phyloP scores from a whole-genome alignment of 768 basidiomycete species.

The Suillus decipiens region DNA sequence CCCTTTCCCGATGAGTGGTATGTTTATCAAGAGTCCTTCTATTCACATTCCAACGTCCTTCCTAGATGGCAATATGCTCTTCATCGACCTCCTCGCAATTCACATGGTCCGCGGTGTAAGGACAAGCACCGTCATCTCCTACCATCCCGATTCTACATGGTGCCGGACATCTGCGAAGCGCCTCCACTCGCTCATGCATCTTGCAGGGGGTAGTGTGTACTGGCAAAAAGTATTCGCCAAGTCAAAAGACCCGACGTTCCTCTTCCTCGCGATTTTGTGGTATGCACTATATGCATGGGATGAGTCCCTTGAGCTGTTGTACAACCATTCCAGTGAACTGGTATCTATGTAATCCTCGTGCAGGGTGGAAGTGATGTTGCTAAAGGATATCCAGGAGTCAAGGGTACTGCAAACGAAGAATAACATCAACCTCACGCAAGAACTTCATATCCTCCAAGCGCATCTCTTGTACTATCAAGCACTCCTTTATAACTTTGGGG shows the following conservation, averaged over 20 bases:
- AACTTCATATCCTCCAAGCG: slow-evolving; percentile 57
- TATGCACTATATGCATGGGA: slow-evolving; percentile 66
- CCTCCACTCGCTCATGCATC: slow-evolving; percentile 30
- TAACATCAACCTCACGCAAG: slow-evolving; percentile 47
- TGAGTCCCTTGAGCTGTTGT: slow-evolving; percentile 54
- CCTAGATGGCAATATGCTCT: slow-evolving; percentile 23
- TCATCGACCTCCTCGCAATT: slow-evolving; percentile 51
- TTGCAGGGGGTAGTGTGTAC: slow-evolving; percentile 35
- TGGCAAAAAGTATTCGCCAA: slow-evolving; percentile 27
- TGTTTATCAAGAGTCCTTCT: slow-evolving; percentile 12
- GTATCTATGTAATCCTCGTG: slow-evolving; percentile 36
- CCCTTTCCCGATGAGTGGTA: slow-evolving; percentile 42
- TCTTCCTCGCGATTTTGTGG: slow-evolving; percentile 57
- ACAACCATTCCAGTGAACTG: slow-evolving; percentile 50
- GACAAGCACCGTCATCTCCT: slow-evolving; percentile 30
- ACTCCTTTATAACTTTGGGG: slow-evolving; percentile 54
- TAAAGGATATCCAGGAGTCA: slow-evolving; percentile 41
- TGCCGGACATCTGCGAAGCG: slow-evolving; percentile 22
- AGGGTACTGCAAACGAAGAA: slow-evolving; percentile 41
- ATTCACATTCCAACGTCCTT: slow-evolving; percentile 5
- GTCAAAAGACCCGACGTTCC: slow-evolving; percentile 52
- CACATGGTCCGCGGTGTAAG: slow-evolving; percentile 46
- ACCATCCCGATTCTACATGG: slow-evolving; percentile 26
- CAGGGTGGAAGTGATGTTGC: background rate
- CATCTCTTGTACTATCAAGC: slow-evolving; percentile 57